These are phyloP conservation scores for Trypanosoma caninum DNA, from an alignment of 208 protist species.

Conservation along the genomic window DNA sequence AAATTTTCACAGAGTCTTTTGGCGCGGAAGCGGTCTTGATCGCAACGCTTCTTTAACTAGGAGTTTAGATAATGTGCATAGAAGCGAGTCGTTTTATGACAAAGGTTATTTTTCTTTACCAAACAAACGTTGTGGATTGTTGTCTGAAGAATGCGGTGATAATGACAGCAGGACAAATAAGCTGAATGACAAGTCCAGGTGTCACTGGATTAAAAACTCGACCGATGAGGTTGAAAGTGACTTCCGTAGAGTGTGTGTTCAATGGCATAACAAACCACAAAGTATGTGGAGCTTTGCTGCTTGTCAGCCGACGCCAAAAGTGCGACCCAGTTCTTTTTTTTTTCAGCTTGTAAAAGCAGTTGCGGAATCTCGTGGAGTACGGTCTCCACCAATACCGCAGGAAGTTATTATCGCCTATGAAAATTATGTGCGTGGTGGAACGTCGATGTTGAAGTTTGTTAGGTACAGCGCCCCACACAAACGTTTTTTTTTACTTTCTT, in stretches of 20 bases:
- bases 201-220: background rate
- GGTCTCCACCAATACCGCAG: slow-evolving; percentile 31
- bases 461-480: slow-evolving; percentile 40
- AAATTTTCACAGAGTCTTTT: background rate
- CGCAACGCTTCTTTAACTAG: no score
- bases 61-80: background rate
- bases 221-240: background rate
- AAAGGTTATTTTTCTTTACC: no score
- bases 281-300: background rate
- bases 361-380: slow-evolving; percentile 33
- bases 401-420: slow-evolving; percentile 75
- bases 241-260: background rate
- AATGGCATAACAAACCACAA: background rate
- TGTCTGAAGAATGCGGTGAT: no score
- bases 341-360: slow-evolving; percentile 40
- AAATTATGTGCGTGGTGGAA: slow-evolving; percentile 48
- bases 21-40: background rate
- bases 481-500: slow-evolving; percentile 62
- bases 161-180: background rate
- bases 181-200: background rate
- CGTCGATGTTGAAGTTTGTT: slow-evolving; percentile 55
- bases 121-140: no score
- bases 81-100: no score
- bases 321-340: slow-evolving; percentile 41
- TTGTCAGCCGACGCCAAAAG: background rate